Conservation (phyloP, 345 rosid species). For the Rhizophora apiculata region DNA sequence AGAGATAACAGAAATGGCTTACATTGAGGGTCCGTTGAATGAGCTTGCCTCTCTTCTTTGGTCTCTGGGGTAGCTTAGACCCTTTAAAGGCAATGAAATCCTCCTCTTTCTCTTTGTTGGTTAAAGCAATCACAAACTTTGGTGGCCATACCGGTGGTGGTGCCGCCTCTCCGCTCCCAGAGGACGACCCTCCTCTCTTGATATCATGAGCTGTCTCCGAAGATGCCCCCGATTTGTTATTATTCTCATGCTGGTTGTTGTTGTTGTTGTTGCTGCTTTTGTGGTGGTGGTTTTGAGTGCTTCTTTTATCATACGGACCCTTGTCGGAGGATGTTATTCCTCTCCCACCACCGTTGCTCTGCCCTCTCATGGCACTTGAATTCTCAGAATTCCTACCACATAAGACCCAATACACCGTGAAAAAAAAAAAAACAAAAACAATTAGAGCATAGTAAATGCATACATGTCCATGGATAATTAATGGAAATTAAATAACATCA, state of each 20-base stretch:
- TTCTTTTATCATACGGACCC: conserved; percentile 51
- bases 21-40: conserved; percentile 75
- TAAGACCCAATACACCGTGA: not conserved
- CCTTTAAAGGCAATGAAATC: conserved; percentile 76
- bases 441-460: not conserved
- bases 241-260: conserved; percentile 18
- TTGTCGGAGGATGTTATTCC: conserved; percentile 48
- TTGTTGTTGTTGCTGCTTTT: not conserved
- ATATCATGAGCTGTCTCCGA: conserved; percentile 61
- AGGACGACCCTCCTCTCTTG: conserved; percentile 66
- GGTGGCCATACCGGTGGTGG: conserved; percentile 59
- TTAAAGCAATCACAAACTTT: conserved; percentile 63
- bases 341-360: conserved; percentile 48
- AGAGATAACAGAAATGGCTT: conserved; percentile 21
- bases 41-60: conserved; percentile 69
- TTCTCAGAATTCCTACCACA: conserved; percentile 54
- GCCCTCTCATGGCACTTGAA: conserved; percentile 62
- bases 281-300: conserved; percentile 12
- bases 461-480: not conserved
- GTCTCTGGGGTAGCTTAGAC: conserved; percentile 72
- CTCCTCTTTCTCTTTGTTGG: conserved; percentile 80
- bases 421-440: not conserved
- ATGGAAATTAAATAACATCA: conserved; percentile 6
- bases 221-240: conserved; percentile 44
- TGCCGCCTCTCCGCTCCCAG: conserved; percentile 53